Base-by-base conservation (phyloP, 2,329 filamentous ascomycete species). In the Ilyonectria destructans region DNA sequence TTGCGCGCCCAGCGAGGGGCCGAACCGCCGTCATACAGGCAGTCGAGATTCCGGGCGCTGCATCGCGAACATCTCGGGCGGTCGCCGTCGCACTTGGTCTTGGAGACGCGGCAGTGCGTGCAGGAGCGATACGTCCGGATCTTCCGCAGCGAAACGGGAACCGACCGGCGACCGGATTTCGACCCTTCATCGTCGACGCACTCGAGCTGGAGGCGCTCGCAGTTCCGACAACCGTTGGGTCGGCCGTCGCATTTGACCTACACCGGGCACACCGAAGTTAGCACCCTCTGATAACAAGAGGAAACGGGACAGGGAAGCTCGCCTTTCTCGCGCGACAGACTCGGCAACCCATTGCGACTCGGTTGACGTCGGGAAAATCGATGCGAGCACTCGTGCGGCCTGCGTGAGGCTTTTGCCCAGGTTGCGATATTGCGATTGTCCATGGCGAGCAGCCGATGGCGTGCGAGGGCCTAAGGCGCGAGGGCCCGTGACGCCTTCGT, bases 191-290 rank as follows among this genome's bases (percentile, higher is more conserved):
- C 80, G 59, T 77, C 79, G 59, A 82, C 80, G 67, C 81, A 83
- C 63, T 82, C 80, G 57, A 83, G 80, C 74, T 83, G 81, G 56
- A 83, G 81, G 46, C 81, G 80, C 74, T 83, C 81, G 70, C 81
- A 83, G 72, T 83, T 83, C 73, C 81, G 80, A 74, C 81, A 83
- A 71, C 81, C 81, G 72, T 82, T 78, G 45, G 80, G 80, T n/a
- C 81, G 78, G 54, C 80, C 81, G 67, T 83, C 81, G 70, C 81
- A 83, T 76, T 82, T 82, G 76, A 83, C 81, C 81, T 83, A 74
- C 58, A 71, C 65, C 31, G 58, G 60, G 55, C 37, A 51, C 56
- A 58, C 40, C 48, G 49, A 46, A 61, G 65, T 75, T 55, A 75
- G 72, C 35, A 48, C 26, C 26, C 49, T 58, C 31, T 61, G 57